A percentile compares a stretch with the other conserved stretches of the same genome.
phyloP scores from a whole-genome alignment of 768 basidiomycete species.

The Podaxis sp. region DNA sequence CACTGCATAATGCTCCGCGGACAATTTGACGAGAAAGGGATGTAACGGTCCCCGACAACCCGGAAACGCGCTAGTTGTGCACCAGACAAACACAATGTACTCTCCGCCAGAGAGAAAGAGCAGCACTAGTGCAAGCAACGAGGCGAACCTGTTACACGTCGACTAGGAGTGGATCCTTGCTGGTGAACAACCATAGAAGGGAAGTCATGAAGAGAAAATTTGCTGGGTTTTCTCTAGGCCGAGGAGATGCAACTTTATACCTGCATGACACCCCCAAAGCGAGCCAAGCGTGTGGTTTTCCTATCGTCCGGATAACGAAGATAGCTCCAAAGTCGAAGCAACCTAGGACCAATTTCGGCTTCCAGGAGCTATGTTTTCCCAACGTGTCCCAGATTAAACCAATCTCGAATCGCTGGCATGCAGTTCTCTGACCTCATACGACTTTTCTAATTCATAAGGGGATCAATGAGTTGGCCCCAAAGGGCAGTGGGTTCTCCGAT shows the following conservation, averaged over 20 bases:
- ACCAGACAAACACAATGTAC: neutral
- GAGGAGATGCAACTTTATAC: neutral
- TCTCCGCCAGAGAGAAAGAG: neutral
- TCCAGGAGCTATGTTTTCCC: neutral
- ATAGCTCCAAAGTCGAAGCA: conserved; percentile 4
- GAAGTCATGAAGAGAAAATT: neutral
- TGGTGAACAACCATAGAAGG: neutral
- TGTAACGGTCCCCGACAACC: neutral
- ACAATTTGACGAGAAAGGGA: neutral
- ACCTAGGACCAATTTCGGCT: conserved; percentile 4
- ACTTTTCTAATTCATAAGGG: neutral
- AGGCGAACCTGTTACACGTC: neutral
- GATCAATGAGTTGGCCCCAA: neutral
- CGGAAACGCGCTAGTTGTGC: neutral
- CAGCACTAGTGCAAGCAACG: neutral
- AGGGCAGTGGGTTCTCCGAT: conserved; percentile 4
- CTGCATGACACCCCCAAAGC: neutral
- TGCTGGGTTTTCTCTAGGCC: neutral
- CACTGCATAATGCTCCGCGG: neutral
- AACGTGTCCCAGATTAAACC: conserved; percentile 1
- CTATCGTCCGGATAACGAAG: neutral
- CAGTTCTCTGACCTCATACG: neutral
- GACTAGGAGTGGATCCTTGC: neutral
- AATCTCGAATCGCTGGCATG: neutral
- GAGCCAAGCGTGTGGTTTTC: neutral